These are phyloP conservation scores for Zygotorulaspora mrakii DNA, from an alignment of 1,139 yeast species.

Conservation along the genomic window DNA sequence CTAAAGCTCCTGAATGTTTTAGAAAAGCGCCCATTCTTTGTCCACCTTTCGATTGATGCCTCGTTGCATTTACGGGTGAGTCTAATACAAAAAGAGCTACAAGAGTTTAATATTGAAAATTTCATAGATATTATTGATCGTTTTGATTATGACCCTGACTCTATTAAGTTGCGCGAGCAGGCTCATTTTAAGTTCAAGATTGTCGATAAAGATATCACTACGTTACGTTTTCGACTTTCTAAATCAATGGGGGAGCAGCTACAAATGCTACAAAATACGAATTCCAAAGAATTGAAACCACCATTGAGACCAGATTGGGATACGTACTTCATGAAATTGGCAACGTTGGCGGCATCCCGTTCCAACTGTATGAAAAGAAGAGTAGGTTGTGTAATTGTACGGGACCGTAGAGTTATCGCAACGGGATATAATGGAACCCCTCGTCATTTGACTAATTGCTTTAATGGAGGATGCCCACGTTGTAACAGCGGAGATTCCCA, in stretches of 20 bases:
- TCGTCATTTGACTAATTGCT: slow-evolving; percentile 78
- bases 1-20: slow-evolving; percentile 47
- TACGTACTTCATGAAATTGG: slow-evolving; percentile 86
- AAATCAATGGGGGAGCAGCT: slow-evolving; percentile 18
- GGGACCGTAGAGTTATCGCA: slow-evolving; percentile 82
- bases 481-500: slow-evolving; percentile 72
- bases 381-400: slow-evolving; percentile 92
- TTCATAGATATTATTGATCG: slow-evolving; percentile 18
- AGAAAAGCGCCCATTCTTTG: slow-evolving; percentile 76
- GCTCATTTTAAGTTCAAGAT: slow-evolving; percentile 27
- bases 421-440: slow-evolving; percentile 99
- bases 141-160: slow-evolving; percentile 20
- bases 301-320: slow-evolving; percentile 95
- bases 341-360: slow-evolving; percentile 87
- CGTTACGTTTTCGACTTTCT: slow-evolving; percentile 13
- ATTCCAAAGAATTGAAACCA: slow-evolving; percentile 31
- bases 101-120: slow-evolving; percentile 7
- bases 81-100: slow-evolving; percentile 39
- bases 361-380: slow-evolving; percentile 96
- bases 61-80: slow-evolving; percentile 55
- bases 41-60: slow-evolving; percentile 78
- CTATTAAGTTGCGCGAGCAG: slow-evolving; percentile 24
- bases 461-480: slow-evolving; percentile 90
- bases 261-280: slow-evolving; percentile 14
- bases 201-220: slow-evolving; percentile 9